A percentile compares a stretch with the other conserved stretches of the same genome.
These are phyloP conservation scores for Schoenoplectus triqueter DNA, from an alignment of 202 grass and related monocot species.

Conservation along the genomic window DNA sequence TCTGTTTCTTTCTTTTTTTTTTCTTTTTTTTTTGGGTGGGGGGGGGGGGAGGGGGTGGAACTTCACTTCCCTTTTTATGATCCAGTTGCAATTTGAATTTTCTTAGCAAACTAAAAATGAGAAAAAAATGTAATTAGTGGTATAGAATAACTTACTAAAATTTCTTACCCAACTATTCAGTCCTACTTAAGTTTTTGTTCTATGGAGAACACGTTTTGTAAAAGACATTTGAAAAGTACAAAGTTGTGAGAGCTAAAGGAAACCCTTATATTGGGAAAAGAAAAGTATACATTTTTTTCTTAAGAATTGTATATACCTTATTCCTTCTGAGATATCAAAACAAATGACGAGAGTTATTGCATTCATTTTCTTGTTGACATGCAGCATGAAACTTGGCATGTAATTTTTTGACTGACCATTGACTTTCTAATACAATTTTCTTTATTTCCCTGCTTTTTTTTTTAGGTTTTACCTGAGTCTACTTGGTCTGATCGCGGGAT, in stretches of 20 bases:
- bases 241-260: too few species aligned
- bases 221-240: too few species aligned
- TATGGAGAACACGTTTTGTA: too few species aligned
- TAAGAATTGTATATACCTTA: too few species aligned
- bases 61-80: background rate
- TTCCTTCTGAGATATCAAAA: too few species aligned
- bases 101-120: constrained; percentile 9
- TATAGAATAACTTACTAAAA: background rate
- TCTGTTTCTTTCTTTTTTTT: background rate
- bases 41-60: too few species aligned
- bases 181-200: too few species aligned
- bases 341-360: too few species aligned
- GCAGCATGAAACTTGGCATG: background rate
- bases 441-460: background rate
- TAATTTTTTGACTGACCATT: background rate
- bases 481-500: background rate
- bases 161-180: background rate
- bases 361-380: too few species aligned
- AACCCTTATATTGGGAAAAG: too few species aligned
- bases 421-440: background rate
- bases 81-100: background rate
- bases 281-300: background rate
- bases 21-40: background rate
- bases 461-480: constrained; percentile 11
- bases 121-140: background rate